Percentiles rank a stretch among this genome's conserved stretches.
Evolutionary conservation across 176 grass and related monocot genomes (phyloP).

Genomic region (Ampelocalamus luodianensis): DNA sequence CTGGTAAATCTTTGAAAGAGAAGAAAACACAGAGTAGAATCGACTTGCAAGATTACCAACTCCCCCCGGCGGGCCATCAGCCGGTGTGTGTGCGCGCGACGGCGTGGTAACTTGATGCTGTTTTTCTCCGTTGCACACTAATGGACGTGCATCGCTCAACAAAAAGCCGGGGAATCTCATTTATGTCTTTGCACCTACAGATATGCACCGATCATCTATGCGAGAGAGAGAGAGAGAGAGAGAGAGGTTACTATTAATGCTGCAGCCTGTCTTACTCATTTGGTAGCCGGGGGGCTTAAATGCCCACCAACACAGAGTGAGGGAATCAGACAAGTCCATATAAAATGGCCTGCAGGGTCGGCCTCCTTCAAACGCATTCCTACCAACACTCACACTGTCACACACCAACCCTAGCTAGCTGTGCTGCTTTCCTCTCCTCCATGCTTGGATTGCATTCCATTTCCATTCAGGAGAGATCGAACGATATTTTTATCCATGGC

Average conservation of each 20-base stretch:
- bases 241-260: constrained; percentile 36
- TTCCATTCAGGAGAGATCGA: not conserved
- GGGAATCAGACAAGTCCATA: constrained; percentile 33
- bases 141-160: not conserved
- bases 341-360: constrained; percentile 21
- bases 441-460: not conserved
- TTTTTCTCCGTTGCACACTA: not conserved
- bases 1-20: not conserved
- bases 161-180: constrained; percentile 22
- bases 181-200: constrained; percentile 33
- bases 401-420: constrained; percentile 32
- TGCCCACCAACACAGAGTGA: constrained; percentile 44
- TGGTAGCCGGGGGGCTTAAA: constrained; percentile 48
- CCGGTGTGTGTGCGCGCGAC: not conserved
- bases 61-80: not conserved
- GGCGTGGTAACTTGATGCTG: not conserved
- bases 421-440: not conserved
- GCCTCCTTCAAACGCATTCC: constrained; percentile 2
- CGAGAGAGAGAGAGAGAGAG: not conserved
- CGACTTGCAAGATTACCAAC: not conserved
- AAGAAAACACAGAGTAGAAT: not conserved
- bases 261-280: constrained; percentile 35
- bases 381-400: not conserved
- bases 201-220: not conserved
- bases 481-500: not conserved